Conservation (phyloP, 345 rosid species). For the Acer campestre region DNA sequence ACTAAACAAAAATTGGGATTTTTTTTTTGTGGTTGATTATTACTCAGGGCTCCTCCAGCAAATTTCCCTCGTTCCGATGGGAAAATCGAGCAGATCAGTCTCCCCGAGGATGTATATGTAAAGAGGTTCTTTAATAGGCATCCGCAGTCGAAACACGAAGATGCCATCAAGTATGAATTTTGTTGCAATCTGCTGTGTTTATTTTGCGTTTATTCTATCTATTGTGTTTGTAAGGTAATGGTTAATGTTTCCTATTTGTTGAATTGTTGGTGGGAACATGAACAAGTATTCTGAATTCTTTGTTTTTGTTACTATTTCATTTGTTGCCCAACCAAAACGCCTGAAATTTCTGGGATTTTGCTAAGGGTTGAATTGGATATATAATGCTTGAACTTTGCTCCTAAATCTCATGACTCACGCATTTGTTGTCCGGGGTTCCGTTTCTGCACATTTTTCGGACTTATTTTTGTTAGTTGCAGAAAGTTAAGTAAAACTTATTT, state of each 20-base stretch:
- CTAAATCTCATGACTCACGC: neutral
- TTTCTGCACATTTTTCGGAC: no score
- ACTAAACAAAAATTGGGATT: neutral
- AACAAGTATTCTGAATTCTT: neutral
- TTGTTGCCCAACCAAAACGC: neutral
- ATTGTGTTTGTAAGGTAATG: neutral
- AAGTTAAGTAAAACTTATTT: no score
- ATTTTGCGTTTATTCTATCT: neutral
- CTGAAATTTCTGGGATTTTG: neutral
- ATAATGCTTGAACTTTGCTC: neutral
- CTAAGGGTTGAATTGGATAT: neutral
- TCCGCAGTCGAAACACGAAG: slow-evolving; percentile 57
- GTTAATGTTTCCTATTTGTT: neutral
- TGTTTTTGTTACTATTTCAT: slow-evolving; percentile 7
- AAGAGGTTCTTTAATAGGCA: slow-evolving; percentile 63
- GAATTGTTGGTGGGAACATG: neutral
- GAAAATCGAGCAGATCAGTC: slow-evolving; percentile 63
- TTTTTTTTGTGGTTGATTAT: slow-evolving; percentile 12
- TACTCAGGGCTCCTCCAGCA: slow-evolving; percentile 68
- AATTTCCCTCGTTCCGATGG: slow-evolving; percentile 71
- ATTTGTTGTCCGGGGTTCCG: no score
- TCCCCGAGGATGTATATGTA: slow-evolving; percentile 80
- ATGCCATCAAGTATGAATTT: slow-evolving; percentile 62
- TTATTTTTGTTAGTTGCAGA: neutral
- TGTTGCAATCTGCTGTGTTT: neutral